Percentiles rank a stretch among this genome's conserved stretches.
phyloP scores from a whole-genome alignment of 176 grass and related monocot genomes.

The Raddia guianensis region DNA sequence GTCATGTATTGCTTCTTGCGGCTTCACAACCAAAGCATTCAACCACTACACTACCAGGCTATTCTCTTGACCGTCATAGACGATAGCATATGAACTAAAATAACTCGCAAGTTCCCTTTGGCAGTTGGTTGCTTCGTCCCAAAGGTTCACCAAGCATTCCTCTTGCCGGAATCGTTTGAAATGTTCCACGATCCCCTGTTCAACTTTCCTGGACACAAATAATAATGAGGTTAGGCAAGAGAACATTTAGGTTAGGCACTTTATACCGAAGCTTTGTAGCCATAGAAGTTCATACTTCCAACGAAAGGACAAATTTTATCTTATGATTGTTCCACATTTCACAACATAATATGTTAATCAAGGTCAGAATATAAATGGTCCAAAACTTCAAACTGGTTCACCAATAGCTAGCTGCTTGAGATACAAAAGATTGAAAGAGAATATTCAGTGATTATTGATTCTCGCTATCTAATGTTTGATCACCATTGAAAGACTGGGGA shows the following conservation, averaged over 20 bases:
- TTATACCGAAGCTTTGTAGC: conserved; percentile 15
- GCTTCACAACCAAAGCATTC: too few relatives aligned
- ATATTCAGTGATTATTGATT: neutral
- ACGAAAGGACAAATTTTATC: conserved; percentile 11
- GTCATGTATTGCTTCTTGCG: too few relatives aligned
- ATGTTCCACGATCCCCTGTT: conserved; percentile 16
- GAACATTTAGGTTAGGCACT: conserved; percentile 52
- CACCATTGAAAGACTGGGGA: neutral
- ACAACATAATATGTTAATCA: conserved; percentile 14
- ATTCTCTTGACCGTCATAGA: too few relatives aligned
- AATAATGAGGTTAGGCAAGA: conserved; percentile 51
- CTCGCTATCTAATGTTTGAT: neutral
- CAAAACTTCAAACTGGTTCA: neutral
- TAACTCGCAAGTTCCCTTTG: conserved; percentile 14
- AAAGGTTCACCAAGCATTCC: conserved; percentile 41
- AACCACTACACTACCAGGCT: too few relatives aligned
- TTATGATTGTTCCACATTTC: conserved; percentile 12
- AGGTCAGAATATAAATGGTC: neutral
- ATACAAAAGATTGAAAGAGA: neutral
- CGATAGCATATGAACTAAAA: neutral
- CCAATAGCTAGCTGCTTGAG: neutral
- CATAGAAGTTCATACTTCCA: neutral
- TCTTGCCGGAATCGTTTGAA: conserved; percentile 38
- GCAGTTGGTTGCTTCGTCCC: conserved; percentile 50
- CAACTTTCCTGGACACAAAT: conserved; percentile 26